Base-by-base conservation (phyloP, 352 stramenopile species). In the Globisporangium sylvaticum region DNA sequence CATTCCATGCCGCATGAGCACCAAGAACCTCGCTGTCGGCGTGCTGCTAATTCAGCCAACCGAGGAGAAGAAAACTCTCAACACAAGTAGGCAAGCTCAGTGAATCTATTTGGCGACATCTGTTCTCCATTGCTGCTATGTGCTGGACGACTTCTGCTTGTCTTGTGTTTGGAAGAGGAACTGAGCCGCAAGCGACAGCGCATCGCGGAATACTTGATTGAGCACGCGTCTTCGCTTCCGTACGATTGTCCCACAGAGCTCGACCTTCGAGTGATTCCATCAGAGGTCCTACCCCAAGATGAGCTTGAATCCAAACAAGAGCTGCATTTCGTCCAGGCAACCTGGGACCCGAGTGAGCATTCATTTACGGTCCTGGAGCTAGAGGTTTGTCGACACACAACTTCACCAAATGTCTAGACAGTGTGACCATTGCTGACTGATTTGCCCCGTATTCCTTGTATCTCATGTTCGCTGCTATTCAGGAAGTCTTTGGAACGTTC, bases 151-250 rank as follows among this genome's bases (percentile, higher is more conserved):
- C 18, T 2, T 42, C 10, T 52, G 25, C 18, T 42, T 70, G 24
- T 44, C 2, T 15, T 64, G 4, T 53, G 12, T 53, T 20, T 65
- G 39, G 8, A 14, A 48, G 75, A 68, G 70, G 27, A 48, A 68
- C 20, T 73, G 62, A 68, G 75, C n/a, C 77, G 67, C 6, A 75
- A 69, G 39, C 57, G 79, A 15, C 74, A 81, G 53, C 70, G 65
- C 20, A 56, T 90, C 32, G 77, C 79, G 20, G 70, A 77, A 27
- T 73, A 87, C 6, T 42, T 90, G 20, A 89, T 90, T 48, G 75
- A 79, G 55, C 68, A 89, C 46, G 80, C 78, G 20, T 53, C 69
- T 1, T 61, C 68, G 14, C 62, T 88, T 0, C 75, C 80, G 4
- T 84, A 87, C 58, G 77, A 87, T 44, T 79, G 66, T 53, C 44